Percentiles rank a stretch among this genome's conserved stretches.
Evolutionary conservation across 306 rosid species (phyloP).

Genomic region (Pterocarpus macrocarpus): DNA sequence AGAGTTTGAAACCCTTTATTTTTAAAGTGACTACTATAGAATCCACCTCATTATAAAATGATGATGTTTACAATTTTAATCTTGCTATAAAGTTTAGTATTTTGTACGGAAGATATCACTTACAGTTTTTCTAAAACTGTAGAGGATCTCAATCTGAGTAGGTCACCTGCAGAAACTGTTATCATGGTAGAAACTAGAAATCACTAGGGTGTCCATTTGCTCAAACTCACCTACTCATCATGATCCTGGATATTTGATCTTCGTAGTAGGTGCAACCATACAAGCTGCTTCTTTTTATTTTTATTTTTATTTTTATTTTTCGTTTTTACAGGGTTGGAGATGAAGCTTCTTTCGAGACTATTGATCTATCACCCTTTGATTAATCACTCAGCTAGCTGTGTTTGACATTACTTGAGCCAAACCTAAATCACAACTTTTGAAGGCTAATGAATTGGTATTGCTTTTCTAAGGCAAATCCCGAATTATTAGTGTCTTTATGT

Average conservation of each 20-base stretch:
- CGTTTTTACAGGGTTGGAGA: background rate
- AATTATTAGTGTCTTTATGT: conserved; percentile 59
- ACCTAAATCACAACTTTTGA: conserved; percentile 45
- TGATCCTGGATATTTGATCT: conserved; percentile 32
- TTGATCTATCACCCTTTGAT: conserved; percentile 24
- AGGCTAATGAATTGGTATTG: conserved; percentile 45
- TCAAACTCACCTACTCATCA: conserved; percentile 31
- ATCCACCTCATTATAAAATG: too few species aligned
- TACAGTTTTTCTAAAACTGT: background rate
- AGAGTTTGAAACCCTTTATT: too few species aligned
- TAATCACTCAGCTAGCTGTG: conserved; percentile 35
- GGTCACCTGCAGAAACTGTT: conserved; percentile 6
- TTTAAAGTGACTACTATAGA: too few species aligned
- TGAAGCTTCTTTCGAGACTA: conserved; percentile 24
- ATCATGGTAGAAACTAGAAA: background rate
- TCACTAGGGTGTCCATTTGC: conserved; percentile 17
- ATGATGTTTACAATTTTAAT: background rate
- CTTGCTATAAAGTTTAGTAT: background rate
- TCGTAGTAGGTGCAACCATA: conserved; percentile 33
- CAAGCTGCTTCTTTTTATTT: background rate
- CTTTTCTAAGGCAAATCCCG: conserved; percentile 36
- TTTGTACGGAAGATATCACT: background rate
- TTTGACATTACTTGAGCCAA: conserved; percentile 43
- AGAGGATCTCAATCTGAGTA: background rate
- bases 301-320: background rate